phyloP scores from a whole-genome alignment of 345 rosid species.

The Citropsis articulata region DNA sequence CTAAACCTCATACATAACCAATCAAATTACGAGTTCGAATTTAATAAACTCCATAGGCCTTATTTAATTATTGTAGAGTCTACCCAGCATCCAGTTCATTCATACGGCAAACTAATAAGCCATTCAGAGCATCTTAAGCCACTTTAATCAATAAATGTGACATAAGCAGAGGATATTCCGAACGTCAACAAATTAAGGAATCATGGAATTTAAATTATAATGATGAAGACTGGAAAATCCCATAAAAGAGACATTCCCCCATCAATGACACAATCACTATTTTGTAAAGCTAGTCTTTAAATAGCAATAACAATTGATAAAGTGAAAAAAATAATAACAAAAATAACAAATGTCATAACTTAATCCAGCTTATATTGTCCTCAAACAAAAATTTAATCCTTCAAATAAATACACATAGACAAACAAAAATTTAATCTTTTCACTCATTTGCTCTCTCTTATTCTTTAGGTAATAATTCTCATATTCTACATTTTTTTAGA shows the following conservation, averaged over 20 bases:
- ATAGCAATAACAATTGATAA: neutral
- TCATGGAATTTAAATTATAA: neutral
- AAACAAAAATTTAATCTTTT: conserved; percentile 15
- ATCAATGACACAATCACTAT: neutral
- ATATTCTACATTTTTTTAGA: conserved; percentile 22
- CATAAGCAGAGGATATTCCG: neutral
- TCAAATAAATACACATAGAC: neutral
- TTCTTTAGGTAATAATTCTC: conserved; percentile 39
- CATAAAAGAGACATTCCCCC: neutral
- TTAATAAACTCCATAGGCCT: neutral
- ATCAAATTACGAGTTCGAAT: neutral
- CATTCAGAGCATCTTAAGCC: neutral
- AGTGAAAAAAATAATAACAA: neutral
- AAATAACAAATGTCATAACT: neutral
- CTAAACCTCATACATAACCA: neutral
- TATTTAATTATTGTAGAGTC: neutral
- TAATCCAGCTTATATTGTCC: neutral
- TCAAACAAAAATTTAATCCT: neutral
- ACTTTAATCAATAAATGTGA: neutral
- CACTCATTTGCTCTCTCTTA: conserved; percentile 25
- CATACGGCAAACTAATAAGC: neutral
- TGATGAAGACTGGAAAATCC: neutral
- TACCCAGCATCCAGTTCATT: neutral
- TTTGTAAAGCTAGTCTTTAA: neutral
- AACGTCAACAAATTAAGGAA: neutral